Evolutionary conservation across 1,139 yeast species (phyloP).

Genomic region (Taiozyma sp.): DNA sequence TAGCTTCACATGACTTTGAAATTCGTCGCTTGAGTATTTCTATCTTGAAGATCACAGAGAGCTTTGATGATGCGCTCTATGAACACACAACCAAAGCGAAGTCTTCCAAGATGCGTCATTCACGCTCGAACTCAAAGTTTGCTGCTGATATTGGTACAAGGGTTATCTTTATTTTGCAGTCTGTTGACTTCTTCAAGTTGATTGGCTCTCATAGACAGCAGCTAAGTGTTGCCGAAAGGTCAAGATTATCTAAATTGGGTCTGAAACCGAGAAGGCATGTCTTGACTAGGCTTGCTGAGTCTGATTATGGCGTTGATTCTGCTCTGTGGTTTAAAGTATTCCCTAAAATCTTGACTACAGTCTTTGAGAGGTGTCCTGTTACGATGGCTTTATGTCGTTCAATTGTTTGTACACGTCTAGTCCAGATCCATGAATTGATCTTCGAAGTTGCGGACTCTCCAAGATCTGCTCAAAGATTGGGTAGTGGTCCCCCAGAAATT

Average conservation of each 20-base stretch:
- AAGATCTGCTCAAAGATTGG: conserved; percentile 18
- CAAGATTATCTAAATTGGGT: conserved; percentile 61
- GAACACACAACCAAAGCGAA: conserved; percentile 36
- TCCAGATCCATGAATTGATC: conserved; percentile 83
- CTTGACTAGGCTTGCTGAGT: conserved; percentile 72
- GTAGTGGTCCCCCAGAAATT: conserved; percentile 59
- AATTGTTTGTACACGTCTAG: conserved; percentile 84
- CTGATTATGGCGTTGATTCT: conserved; percentile 92
- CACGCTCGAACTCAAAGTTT: conserved; percentile 62
- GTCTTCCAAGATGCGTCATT: conserved; percentile 33
- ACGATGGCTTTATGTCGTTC: conserved; percentile 93
- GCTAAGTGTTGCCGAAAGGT: conserved; percentile 78
- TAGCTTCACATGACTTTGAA: conserved; percentile 82
- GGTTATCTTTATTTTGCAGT: conserved; percentile 71
- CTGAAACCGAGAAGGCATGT: conserved; percentile 55
- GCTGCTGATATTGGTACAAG: conserved; percentile 80
- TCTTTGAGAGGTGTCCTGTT: conserved; percentile 83
- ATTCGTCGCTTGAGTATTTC: conserved; percentile 73
- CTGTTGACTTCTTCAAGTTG: conserved; percentile 62
- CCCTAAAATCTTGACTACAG: conserved; percentile 66
- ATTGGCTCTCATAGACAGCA: conserved; percentile 51
- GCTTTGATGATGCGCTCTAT: conserved; percentile 78
- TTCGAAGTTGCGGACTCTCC: conserved; percentile 55
- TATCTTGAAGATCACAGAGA: conserved; percentile 70
- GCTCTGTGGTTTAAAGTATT: conserved; percentile 91